Evolutionary conservation across 306 rosid genomes (phyloP), one percentile per base, ranked within the genome.

Genomic region (Carpinus fangiana): DNA sequence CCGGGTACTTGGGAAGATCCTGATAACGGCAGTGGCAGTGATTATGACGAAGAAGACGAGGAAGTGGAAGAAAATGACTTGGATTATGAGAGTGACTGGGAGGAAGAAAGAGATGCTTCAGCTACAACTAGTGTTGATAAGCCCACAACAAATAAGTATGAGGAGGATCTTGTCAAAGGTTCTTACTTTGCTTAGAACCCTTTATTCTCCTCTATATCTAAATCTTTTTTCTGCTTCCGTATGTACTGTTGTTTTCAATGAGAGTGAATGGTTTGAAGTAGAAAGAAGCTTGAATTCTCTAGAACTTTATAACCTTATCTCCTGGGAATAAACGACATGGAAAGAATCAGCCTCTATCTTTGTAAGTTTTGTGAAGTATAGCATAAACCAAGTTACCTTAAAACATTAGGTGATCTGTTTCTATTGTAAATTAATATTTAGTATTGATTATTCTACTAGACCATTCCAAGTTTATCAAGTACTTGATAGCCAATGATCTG

Each of bases 1-100:
- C 61, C 28, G 66, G 90, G 83, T 79, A 72, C 82, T 77, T 91
- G 97, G 98, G 98, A 95, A 85, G 91, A 87, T 73, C 96, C 97
- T 17, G 97, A 92, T 56, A 80, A 82, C 83, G 91, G 86, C 64
- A 88, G 87, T 69, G 91, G 79, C 46, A 90, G 92, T 51, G 97
- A 90, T 21, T 65, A n/a, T 62, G 96, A 75, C 12, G 86, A 77
- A 57, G 91, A 88, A 13, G 88, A 86, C 7, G 78, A 80, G 16
- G 91, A 82, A 12, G 88, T 86, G 60, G 84, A 81, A 79, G 85
- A 79, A 73, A 81, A 84, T 83, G 88, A 88, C 70, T 76, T 72
- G 83, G 94, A 81, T 69, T 82, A 74, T 21, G 82, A 82, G 79
- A 87, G 88, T 61, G 90, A 87, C 53, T 82, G 87, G 87, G 93